phyloP scores from a whole-genome alignment of 441 rosid genomes.

The Omphalea diandra region DNA sequence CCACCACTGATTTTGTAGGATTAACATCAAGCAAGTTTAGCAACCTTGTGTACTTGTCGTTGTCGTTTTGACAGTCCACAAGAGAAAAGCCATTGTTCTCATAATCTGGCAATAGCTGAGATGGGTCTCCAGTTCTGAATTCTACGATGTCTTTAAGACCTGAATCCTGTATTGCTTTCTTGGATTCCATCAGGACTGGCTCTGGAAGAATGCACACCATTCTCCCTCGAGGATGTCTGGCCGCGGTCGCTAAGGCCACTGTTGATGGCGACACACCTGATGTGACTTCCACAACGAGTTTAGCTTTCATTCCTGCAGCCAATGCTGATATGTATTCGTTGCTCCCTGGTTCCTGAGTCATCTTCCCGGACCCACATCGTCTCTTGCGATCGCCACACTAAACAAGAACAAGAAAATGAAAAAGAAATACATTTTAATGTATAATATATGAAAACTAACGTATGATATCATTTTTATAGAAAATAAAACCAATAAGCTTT shows the following conservation, averaged over 20 bases:
- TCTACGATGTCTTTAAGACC: conserved; percentile 44
- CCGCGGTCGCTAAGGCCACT: conserved; percentile 45
- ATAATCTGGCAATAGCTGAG: conserved; percentile 31
- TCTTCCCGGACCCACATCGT: conserved; percentile 21
- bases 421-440: too few species aligned
- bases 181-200: conserved; percentile 30
- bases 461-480: too few species aligned
- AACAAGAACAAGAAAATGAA: not conserved
- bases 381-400: conserved; percentile 32
- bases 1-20: conserved; percentile 37
- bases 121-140: conserved; percentile 43
- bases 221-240: conserved; percentile 41
- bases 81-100: conserved; percentile 42
- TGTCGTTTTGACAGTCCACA: conserved; percentile 45
- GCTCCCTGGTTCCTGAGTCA: conserved; percentile 37
- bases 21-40: conserved; percentile 36
- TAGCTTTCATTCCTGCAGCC: conserved; percentile 43
- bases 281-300: conserved; percentile 46
- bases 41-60: conserved; percentile 29
- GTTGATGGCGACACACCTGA: conserved; percentile 39
- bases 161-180: conserved; percentile 28
- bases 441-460: too few species aligned
- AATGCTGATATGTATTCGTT: conserved; percentile 48
- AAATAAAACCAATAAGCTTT: too few species aligned
- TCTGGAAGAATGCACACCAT: conserved; percentile 43